These are phyloP conservation scores for Phialophora macrospora DNA, from an alignment of 2,329 filamentous ascomycete species.

Conservation along the genomic window DNA sequence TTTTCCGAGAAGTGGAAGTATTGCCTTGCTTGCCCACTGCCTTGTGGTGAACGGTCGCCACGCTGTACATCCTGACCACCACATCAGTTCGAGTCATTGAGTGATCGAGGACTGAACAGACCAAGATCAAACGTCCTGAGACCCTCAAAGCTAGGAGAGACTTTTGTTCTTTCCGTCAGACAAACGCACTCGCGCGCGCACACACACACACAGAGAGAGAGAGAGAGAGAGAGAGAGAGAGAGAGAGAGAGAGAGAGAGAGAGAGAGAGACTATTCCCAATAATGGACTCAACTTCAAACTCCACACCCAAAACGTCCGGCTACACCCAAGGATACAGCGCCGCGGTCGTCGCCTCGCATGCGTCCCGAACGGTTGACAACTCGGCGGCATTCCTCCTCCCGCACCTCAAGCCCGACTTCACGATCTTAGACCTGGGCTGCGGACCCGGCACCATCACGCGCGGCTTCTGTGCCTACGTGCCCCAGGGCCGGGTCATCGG, in stretches of 20 bases:
- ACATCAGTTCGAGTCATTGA: background rate
- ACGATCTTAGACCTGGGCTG: conserved; percentile 51
- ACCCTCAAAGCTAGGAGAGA: background rate
- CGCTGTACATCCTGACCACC: background rate
- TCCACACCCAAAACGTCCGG: conserved; percentile 3
- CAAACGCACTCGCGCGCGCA: background rate
- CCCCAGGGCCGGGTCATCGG: conserved; percentile 48
- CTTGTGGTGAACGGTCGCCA: background rate
- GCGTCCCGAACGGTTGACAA: conserved; percentile 42
- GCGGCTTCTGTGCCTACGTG: conserved; percentile 46
- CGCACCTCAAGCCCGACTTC: conserved; percentile 44
- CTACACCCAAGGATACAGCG: conserved; percentile 32
- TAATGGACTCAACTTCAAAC: background rate
- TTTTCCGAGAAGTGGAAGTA: background rate
- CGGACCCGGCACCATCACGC: conserved; percentile 50
- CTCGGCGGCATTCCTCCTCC: conserved; percentile 47
- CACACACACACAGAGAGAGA: too few species aligned
- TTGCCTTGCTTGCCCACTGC: background rate
- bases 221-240: too few species aligned
- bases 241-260: too few species aligned
- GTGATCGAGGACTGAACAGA: too few species aligned
- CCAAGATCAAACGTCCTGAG: too few species aligned
- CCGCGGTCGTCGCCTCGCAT: conserved; percentile 32
- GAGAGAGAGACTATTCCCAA: too few species aligned
- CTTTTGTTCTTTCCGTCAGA: background rate